Percentiles rank a stretch among this genome's conserved stretches.
These are phyloP conservation scores for Pleurotus platypus DNA, from an alignment of 768 basidiomycete species.

Conservation along the genomic window DNA sequence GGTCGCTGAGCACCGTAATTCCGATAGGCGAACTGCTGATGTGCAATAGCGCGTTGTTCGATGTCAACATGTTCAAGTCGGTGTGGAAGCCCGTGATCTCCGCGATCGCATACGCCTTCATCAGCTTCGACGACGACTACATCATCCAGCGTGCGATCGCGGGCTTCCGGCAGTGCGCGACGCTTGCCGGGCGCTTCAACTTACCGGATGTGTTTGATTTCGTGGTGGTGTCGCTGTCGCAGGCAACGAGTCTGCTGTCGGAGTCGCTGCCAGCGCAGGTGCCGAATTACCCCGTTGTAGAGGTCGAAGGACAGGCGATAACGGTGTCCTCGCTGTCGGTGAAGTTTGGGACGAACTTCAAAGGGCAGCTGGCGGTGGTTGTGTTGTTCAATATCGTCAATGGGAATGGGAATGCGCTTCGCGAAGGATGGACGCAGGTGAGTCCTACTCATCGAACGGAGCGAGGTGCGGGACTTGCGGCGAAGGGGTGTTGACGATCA, in stretches of 20 bases:
- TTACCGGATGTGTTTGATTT: constrained; percentile 97
- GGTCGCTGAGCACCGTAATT: too few species aligned
- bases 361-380: constrained; percentile 93
- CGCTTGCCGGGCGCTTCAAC: constrained; percentile 82
- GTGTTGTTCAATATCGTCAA: constrained; percentile 98
- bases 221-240: constrained; percentile 88
- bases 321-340: constrained; percentile 92
- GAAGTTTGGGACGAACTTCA: constrained; percentile 92
- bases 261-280: constrained; percentile 67
- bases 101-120: constrained; percentile 94
- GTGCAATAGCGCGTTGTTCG: constrained; percentile 78
- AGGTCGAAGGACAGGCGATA: constrained; percentile 87
- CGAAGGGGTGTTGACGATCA: neutral
- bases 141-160: constrained; percentile 92
- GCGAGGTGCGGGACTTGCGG: too few species aligned
- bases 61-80: constrained; percentile 90
- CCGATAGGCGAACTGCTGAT: constrained; percentile 62
- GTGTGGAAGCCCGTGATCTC: constrained; percentile 92
- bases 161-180: constrained; percentile 96
- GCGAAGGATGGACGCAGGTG: constrained; percentile 94
- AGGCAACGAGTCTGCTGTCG: constrained; percentile 83
- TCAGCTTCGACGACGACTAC: constrained; percentile 94
- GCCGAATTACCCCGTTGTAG: constrained; percentile 83
- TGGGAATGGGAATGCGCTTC: constrained; percentile 88
- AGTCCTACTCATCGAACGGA: constrained; percentile 8